Base-by-base conservation (phyloP, 768 basidiomycete species). In the Agaricus bisporus region DNA sequence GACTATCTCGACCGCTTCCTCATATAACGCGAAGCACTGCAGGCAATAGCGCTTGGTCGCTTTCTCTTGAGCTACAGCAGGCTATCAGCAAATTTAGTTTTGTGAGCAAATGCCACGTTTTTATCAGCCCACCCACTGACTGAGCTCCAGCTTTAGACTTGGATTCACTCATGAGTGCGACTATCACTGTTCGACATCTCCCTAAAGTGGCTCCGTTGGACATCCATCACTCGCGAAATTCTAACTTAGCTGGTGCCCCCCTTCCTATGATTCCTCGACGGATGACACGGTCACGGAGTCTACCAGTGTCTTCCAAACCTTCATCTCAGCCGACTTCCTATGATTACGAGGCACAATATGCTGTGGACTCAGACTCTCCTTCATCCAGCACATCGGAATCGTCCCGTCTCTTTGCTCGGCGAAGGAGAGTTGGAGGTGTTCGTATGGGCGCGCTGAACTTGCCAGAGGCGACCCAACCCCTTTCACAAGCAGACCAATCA, bases 191-290 rank as follows among this genome's bases (percentile, higher is more conserved):
- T 7, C 68, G 69, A 39, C 47, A 42, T 14, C 61, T 67, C 20
- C 65, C 67, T 53, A 66, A 66, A 61, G 70, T 71, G 68, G 66
- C 68, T 39, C 53, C 64, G 8, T 66, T 66, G 57, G 64, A 72
- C 55, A 62, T 64, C 51, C 61, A 62, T 29, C 61, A 68, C 56
- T 61, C 72, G 44, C 69, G 68, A 44, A 64, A 69, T 54, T 69
- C 80, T 39, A 87, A 83, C 65, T 66, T 73, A 28, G 82, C 86
- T 29, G 76, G 79, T 2, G 70, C 71, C 7, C 77, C 85, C 51
- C 76, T 86, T n/a, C 85, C 85, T 14, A 70, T 78, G 48, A 73
- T 87, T 49, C 83, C 87, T 36, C 78, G 83, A 49, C 72, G 84
- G 45, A 64, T 62, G 35, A 62, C 71, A 59, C 66, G 66, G 59